These are phyloP conservation scores for Tetrahymena borealis DNA, from an alignment of 73 alveolate species.

Conservation along the genomic window DNA sequence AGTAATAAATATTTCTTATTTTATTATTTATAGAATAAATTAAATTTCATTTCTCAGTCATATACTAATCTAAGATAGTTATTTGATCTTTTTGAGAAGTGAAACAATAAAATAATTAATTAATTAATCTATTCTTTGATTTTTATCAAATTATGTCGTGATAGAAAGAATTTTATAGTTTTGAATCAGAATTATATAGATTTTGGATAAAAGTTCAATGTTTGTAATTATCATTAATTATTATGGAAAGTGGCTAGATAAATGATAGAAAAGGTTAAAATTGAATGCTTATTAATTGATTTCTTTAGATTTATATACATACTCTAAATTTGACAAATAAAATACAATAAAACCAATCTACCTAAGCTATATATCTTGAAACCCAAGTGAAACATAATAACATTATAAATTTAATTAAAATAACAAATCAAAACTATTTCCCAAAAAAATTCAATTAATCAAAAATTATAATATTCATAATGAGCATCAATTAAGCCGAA, in stretches of 20 bases:
- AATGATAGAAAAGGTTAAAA: background rate
- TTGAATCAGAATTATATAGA: background rate
- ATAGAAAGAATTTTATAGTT: background rate
- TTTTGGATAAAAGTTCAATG: background rate
- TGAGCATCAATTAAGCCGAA: background rate
- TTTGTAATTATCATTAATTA: background rate
- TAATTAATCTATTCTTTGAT: background rate
- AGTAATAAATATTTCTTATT: no score
- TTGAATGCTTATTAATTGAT: background rate
- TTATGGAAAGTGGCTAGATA: background rate
- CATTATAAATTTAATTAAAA: background rate
- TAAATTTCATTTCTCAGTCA: no score
- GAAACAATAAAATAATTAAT: no score
- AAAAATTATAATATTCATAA: background rate
- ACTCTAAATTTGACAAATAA: background rate
- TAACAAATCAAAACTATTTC: background rate
- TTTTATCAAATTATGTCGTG: background rate
- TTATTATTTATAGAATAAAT: no score
- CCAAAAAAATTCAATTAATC: background rate
- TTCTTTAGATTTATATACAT: background rate
- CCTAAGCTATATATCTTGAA: background rate
- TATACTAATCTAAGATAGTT: no score
- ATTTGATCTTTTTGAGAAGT: no score
- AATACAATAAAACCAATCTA: background rate
- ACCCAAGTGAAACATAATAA: background rate